Evolutionary conservation across 1,284 basidiomycete species (phyloP).

Genomic region (Ceratobasidium sp.): DNA sequence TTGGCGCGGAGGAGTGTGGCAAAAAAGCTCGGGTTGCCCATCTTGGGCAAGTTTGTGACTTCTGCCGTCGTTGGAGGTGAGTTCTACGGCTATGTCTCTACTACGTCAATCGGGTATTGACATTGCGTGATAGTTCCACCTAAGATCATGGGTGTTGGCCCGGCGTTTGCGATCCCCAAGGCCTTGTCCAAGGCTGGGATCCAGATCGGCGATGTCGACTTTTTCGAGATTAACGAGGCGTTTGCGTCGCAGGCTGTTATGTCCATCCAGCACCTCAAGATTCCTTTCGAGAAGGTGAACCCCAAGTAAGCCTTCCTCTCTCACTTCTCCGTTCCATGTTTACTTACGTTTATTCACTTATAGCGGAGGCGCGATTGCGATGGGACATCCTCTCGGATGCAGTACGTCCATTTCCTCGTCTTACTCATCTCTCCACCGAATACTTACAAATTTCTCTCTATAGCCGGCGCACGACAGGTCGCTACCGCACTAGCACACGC

Average conservation of each 20-base stretch:
- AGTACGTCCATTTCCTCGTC: conserved; percentile 61
- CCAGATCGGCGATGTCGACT: conserved; percentile 81
- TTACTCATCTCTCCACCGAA: conserved; percentile 2
- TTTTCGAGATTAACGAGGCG: conserved; percentile 96
- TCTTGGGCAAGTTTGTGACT: conserved; percentile 91
- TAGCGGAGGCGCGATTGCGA: conserved; percentile 85
- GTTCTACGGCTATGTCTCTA: conserved; percentile 17
- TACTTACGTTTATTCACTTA: background rate
- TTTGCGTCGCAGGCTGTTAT: conserved; percentile 88
- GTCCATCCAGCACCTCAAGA: conserved; percentile 76
- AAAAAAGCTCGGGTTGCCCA: conserved; percentile 87
- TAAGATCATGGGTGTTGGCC: conserved; percentile 69
- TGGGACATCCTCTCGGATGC: conserved; percentile 85
- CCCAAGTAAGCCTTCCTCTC: conserved; percentile 57
- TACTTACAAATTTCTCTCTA: conserved; percentile 39
- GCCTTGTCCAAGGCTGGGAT: conserved; percentile 80
- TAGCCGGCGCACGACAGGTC: conserved; percentile 88
- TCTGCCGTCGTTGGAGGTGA: conserved; percentile 77
- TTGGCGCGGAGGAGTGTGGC: conserved; percentile 88
- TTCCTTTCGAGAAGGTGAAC: conserved; percentile 86
- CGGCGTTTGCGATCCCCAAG: conserved; percentile 91
- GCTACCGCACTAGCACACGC: conserved; percentile 86
- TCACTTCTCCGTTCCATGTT: background rate
- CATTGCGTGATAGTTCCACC: conserved; percentile 42
- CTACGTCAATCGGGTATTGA: conserved; percentile 6